Conservation (phyloP, 2,329 filamentous ascomycete genomes). For the Zopfia rhizophila region DNA sequence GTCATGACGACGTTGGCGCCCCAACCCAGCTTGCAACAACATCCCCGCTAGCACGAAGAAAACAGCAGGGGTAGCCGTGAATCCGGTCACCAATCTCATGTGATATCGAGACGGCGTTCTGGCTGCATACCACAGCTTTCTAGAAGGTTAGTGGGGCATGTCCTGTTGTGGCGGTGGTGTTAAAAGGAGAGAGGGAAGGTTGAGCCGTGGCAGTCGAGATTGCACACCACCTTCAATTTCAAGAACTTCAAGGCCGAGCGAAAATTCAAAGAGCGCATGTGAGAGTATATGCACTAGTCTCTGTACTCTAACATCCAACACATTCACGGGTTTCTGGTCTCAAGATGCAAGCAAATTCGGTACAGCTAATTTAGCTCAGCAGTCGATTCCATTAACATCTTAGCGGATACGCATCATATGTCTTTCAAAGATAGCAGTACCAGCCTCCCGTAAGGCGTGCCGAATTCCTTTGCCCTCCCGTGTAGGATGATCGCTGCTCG, state of each 20-base stretch:
- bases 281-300: too few species aligned
- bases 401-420: not conserved
- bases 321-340: too few species aligned
- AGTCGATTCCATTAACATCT: too few species aligned
- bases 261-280: too few species aligned
- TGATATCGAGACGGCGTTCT: slow-evolving; percentile 20
- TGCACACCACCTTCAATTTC: not conserved
- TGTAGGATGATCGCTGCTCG: not conserved
- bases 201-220: slow-evolving; percentile 15
- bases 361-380: too few species aligned
- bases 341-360: too few species aligned
- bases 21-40: slow-evolving; percentile 38
- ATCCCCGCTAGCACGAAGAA: slow-evolving; percentile 30
- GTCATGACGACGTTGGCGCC: slow-evolving; percentile 27
- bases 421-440: not conserved
- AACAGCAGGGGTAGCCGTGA: slow-evolving; percentile 36
- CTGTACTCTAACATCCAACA: too few species aligned
- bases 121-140: too few species aligned
- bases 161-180: slow-evolving; percentile 17
- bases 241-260: slow-evolving; percentile 19
- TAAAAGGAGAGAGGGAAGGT: slow-evolving; percentile 6
- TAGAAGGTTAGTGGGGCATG: slow-evolving; percentile 11
- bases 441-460: not conserved
- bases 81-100: slow-evolving; percentile 43
- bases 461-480: too few species aligned